Conservation (phyloP, 2,329 filamentous ascomycete genomes). For the Ophiostoma tasmaniense region DNA sequence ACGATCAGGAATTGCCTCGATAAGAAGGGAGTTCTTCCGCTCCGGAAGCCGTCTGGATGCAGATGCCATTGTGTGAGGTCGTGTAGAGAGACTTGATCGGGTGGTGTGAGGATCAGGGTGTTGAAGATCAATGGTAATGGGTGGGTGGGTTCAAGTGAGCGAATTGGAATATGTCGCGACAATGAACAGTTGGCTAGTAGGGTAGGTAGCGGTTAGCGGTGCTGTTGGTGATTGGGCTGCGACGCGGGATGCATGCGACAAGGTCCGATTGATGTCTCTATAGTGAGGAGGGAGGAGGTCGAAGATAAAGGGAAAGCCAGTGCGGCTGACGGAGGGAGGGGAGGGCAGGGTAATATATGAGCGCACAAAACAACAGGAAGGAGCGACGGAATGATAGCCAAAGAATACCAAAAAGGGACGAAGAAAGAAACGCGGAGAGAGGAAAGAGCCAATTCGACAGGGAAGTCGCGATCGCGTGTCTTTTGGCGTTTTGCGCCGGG, state of each 20-base stretch:
- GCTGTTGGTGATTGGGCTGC: slow-evolving; percentile 11
- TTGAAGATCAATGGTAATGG: not conserved
- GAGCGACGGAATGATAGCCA: not conserved
- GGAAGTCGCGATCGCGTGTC: slow-evolving; percentile 6
- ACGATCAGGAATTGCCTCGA: slow-evolving; percentile 45
- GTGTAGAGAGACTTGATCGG: not conserved
- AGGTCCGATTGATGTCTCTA: not conserved
- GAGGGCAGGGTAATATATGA: not conserved
- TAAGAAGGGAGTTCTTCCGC: slow-evolving; percentile 46
- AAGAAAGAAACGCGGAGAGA: not conserved
- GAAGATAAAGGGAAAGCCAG: not conserved
- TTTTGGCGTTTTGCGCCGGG: slow-evolving; percentile 9
- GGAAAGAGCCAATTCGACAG: not conserved
- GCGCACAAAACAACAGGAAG: not conserved
- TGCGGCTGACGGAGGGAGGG: not conserved
- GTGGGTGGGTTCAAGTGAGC: not conserved
- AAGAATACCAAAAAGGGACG: not conserved
- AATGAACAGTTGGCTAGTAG: slow-evolving; percentile 9
- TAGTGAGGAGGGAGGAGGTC: not conserved
- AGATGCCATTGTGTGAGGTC: slow-evolving; percentile 22
- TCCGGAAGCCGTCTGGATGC: slow-evolving; percentile 31
- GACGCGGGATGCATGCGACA: slow-evolving; percentile 11
- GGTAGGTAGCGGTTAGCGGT: not conserved
- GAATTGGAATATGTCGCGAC: slow-evolving; percentile 9
- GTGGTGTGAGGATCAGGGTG: not conserved